A percentile compares a stretch with the other conserved stretches of the same genome.
phyloP scores from a whole-genome alignment of 2,329 filamentous ascomycete genomes.

The Pseudopyricularia javanii region DNA sequence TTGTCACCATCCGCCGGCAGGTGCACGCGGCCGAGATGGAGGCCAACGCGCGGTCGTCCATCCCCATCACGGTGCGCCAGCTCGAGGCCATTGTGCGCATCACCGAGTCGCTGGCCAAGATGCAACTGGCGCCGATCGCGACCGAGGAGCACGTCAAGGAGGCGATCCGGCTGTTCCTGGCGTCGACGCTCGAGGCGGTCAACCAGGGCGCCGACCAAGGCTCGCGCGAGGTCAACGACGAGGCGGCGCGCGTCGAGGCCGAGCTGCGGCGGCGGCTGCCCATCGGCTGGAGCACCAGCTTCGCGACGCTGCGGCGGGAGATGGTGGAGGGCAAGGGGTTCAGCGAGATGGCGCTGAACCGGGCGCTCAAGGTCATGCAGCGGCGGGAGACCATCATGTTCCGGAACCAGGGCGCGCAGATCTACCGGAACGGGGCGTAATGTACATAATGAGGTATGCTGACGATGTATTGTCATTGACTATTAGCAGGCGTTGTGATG shows the following conservation, averaged over 20 bases:
- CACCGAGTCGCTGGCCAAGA: constrained; percentile 87
- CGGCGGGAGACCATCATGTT: constrained; percentile 78
- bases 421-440: constrained; percentile 61
- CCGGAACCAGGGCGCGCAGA: constrained; percentile 61
- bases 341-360: constrained; percentile 72
- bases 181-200: constrained; percentile 95
- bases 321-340: constrained; percentile 89
- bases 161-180: constrained; percentile 91
- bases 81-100: constrained; percentile 93
- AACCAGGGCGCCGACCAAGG: constrained; percentile 69
- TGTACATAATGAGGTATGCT: too few relatives aligned
- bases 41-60: constrained; percentile 86
- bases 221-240: constrained; percentile 81
- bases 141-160: constrained; percentile 91
- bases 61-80: constrained; percentile 88
- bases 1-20: constrained; percentile 88
- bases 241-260: constrained; percentile 74
- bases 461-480: too few relatives aligned
- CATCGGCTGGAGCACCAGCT: constrained; percentile 88
- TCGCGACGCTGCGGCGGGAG: constrained; percentile 75
- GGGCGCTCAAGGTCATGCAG: constrained; percentile 76
- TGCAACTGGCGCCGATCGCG: constrained; percentile 74
- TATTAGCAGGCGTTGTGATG: too few relatives aligned
- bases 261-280: constrained; percentile 79
- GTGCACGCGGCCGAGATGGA: constrained; percentile 88